These are phyloP conservation scores for Alternaria burnsii DNA, from an alignment of 2,329 filamentous ascomycete genomes.

Conservation along the genomic window DNA sequence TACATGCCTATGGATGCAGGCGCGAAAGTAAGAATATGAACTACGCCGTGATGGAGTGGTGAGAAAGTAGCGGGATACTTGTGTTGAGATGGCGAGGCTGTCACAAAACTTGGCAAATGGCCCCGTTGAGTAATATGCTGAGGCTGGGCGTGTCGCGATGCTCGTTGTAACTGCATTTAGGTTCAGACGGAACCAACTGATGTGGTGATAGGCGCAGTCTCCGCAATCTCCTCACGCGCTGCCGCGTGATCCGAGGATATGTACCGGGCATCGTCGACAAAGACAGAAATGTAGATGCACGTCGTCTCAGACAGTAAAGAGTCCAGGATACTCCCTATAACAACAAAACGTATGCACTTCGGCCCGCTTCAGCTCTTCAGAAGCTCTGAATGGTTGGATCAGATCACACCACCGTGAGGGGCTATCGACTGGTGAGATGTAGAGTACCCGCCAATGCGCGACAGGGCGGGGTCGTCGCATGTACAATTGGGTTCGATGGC, in stretches of 20 bases:
- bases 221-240: background rate
- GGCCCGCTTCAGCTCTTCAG: slow-evolving; percentile 7
- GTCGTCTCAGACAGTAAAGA: background rate
- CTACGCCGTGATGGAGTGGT: background rate
- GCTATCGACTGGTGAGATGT: background rate
- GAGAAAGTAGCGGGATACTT: background rate
- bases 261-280: slow-evolving; percentile 1
- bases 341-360: background rate
- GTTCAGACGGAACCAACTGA: background rate
- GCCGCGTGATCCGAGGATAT: slow-evolving; percentile 1
- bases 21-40: background rate
- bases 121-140: background rate
- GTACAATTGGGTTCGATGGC: background rate
- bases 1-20: background rate
- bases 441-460: background rate
- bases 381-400: background rate
- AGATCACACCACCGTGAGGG: slow-evolving; percentile 9
- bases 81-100: slow-evolving; percentile 3
- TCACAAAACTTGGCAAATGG: background rate
- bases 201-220: background rate
- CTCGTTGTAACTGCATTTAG: background rate
- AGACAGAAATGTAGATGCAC: background rate
- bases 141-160: background rate
- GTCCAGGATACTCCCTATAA: background rate
- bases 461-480: slow-evolving; percentile 4